Conservation (phyloP, 2,329 filamentous ascomycete species). For the Botrytis aclada region DNA sequence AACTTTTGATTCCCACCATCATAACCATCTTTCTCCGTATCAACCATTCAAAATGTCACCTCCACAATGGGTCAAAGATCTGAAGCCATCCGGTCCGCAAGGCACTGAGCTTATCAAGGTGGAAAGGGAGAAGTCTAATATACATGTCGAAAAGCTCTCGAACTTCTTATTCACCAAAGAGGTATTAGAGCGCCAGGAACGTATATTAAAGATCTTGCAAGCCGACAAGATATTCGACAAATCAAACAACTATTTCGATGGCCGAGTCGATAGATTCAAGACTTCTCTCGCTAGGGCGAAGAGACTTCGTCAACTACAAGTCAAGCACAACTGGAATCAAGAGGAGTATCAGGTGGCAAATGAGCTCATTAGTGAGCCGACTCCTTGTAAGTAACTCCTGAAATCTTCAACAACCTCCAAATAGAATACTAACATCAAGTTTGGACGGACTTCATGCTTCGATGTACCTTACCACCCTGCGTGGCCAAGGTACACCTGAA, state of each 20-base stretch:
- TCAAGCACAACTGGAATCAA: slow-evolving; percentile 63
- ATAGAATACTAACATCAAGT: slow-evolving; percentile 37
- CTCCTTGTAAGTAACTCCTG: slow-evolving; percentile 47
- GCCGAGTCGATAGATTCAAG: slow-evolving; percentile 66
- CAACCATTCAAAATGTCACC: slow-evolving; percentile 32
- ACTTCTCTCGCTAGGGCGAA: slow-evolving; percentile 68
- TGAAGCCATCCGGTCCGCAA: slow-evolving; percentile 64
- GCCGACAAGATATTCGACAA: slow-evolving; percentile 73
- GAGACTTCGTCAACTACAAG: slow-evolving; percentile 62
- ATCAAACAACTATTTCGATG: slow-evolving; percentile 72
- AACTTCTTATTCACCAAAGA: slow-evolving; percentile 67
- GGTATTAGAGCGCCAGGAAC: slow-evolving; percentile 56
- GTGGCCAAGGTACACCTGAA: slow-evolving; percentile 68
- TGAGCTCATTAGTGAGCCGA: slow-evolving; percentile 69
- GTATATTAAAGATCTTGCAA: slow-evolving; percentile 62
- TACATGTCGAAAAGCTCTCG: slow-evolving; percentile 65
- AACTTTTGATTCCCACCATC: neutral
- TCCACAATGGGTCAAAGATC: slow-evolving; percentile 60
- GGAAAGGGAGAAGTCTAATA: slow-evolving; percentile 64
- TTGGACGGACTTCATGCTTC: neutral
- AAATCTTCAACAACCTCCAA: neutral
- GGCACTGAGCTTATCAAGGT: slow-evolving; percentile 65
- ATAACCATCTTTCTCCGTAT: neutral
- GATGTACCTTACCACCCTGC: slow-evolving; percentile 53
- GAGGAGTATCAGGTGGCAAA: slow-evolving; percentile 64